Percentiles rank a stretch among this genome's conserved stretches.
phyloP scores from a whole-genome alignment of 2,329 filamentous ascomycete species.

The Cryphonectria carpinicola region DNA sequence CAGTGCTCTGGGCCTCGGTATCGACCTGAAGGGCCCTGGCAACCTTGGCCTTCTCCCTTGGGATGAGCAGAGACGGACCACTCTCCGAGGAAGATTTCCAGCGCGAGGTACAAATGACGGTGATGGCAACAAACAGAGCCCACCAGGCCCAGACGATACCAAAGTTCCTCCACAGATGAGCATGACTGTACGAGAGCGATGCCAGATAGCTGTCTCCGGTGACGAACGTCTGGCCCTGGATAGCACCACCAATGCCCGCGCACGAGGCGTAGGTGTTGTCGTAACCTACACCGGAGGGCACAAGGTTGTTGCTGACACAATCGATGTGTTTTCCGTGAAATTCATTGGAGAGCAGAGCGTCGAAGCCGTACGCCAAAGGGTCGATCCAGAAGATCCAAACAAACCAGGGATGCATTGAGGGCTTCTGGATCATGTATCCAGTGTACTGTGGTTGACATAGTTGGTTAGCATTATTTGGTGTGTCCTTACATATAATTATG shows the following conservation, averaged over 20 bases:
- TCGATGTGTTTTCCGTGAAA: conserved; percentile 50
- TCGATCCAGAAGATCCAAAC: conserved; percentile 68
- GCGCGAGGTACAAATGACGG: conserved; percentile 36
- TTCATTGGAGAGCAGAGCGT: conserved; percentile 71
- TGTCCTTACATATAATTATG: too few species aligned
- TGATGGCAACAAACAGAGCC: conserved; percentile 59
- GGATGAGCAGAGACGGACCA: conserved; percentile 51
- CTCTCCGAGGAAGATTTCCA: conserved; percentile 13
- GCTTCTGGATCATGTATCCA: conserved; percentile 65
- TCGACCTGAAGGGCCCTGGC: neutral
- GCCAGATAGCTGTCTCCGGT: conserved; percentile 12
- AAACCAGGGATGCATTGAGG: conserved; percentile 66
- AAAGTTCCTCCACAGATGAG: conserved; percentile 62
- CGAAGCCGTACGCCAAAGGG: conserved; percentile 71
- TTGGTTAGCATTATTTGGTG: neutral
- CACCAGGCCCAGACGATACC: conserved; percentile 67
- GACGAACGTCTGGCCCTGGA: conserved; percentile 8
- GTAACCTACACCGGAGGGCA: conserved; percentile 17
- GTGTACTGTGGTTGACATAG: conserved; percentile 48
- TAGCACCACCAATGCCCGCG: conserved; percentile 5
- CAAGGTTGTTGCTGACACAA: conserved; percentile 16
- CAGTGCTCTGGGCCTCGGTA: conserved; percentile 30
- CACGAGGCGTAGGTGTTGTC: conserved; percentile 9
- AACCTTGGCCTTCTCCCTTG: conserved; percentile 50
- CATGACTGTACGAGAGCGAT: conserved; percentile 13